phyloP scores from a whole-genome alignment of 2,329 filamentous ascomycete species.

The Chaetomium sp. region DNA sequence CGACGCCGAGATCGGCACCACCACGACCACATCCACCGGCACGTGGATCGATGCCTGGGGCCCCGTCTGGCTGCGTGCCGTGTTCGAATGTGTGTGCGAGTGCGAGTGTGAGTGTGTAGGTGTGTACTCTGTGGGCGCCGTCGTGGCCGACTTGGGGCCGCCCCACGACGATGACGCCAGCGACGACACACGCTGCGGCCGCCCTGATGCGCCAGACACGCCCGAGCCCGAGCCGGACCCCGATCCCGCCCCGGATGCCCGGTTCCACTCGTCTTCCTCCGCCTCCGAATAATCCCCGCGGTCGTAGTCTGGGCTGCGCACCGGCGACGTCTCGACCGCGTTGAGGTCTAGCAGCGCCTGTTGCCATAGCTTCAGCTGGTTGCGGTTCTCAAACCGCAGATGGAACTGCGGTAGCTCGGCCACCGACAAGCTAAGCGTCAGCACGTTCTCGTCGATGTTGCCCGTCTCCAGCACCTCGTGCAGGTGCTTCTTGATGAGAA shows the following conservation, averaged over 20 bases:
- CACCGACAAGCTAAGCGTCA: slow-evolving; percentile 87
- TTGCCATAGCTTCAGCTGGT: slow-evolving; percentile 84
- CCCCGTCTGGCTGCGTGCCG: slow-evolving; percentile 45
- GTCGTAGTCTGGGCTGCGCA: slow-evolving; percentile 71
- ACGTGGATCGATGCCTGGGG: slow-evolving; percentile 61
- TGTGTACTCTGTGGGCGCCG: slow-evolving; percentile 88
- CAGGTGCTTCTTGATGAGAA: slow-evolving; percentile 95
- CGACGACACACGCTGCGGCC: slow-evolving; percentile 69
- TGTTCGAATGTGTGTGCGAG: slow-evolving; percentile 34
- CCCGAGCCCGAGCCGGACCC: no score
- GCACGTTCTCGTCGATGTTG: slow-evolving; percentile 66
- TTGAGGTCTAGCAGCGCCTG: slow-evolving; percentile 81
- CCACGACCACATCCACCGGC: slow-evolving; percentile 89
- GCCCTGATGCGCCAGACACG: slow-evolving; percentile 24
- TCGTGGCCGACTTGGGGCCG: slow-evolving; percentile 73
- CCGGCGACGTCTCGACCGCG: slow-evolving; percentile 55
- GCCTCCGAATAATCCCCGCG: slow-evolving; percentile 69
- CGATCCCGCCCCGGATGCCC: slow-evolving; percentile 29
- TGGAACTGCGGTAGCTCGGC: slow-evolving; percentile 90
- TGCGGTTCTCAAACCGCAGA: slow-evolving; percentile 76
- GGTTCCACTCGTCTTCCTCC: slow-evolving; percentile 84
- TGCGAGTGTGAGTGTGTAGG: no score
- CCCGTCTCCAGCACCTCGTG: slow-evolving; percentile 75
- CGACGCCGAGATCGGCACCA: slow-evolving; percentile 93
- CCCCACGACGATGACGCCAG: slow-evolving; percentile 70